Evolutionary conservation across 345 rosid genomes (phyloP), one percentile per base, ranked within the genome.

Genomic region (Bruguiera sexangula): DNA sequence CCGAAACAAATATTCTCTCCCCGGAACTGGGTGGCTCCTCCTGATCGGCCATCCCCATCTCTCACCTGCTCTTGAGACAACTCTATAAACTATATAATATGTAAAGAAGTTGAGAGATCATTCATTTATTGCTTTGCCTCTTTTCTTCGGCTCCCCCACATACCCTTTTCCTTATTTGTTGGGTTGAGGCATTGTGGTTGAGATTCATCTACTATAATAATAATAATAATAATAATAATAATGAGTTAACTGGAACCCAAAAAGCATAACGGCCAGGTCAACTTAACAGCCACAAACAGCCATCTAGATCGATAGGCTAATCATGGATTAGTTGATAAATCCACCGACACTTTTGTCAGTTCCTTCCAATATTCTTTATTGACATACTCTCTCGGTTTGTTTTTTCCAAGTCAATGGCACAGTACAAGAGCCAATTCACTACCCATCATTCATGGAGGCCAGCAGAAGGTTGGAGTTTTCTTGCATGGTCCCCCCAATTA

Each of bases 1-100:
- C 93, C 27, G 93, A 92, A 68, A 92, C 97, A 59, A 85, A 78
- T 67, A 95, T 84, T 69, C 81, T 95, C 83, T 95, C 99, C 43
- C 66, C 81, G 6, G 77, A 53, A 69, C 76, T 80, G 21, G 77
- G 78, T 0, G 83, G 76, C 79, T 87, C 87, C 72, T 85, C 89
- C 64, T 75, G 88, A 13, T 78, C 72, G 57, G 79, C 84, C 59
- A 80, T 77, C 60, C 76, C 88, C 86, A 85, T 86, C 68, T 69
- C 82, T 78, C 69, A 69, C 69, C 74, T 73, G 62, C 78, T 71
- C 59, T 62, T 67, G 26, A 63, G 61, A 55, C 43, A 65, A 65
- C 36, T 8, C 56, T 63, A 68, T 29, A 67, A 74, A 74, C 67
- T 48, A 64, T 11, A 70, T 48, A 66, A 54, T 60, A 39, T 18